Evolutionary conservation across 441 rosid species (phyloP).

Genomic region (Heliophila coronopifolia): DNA sequence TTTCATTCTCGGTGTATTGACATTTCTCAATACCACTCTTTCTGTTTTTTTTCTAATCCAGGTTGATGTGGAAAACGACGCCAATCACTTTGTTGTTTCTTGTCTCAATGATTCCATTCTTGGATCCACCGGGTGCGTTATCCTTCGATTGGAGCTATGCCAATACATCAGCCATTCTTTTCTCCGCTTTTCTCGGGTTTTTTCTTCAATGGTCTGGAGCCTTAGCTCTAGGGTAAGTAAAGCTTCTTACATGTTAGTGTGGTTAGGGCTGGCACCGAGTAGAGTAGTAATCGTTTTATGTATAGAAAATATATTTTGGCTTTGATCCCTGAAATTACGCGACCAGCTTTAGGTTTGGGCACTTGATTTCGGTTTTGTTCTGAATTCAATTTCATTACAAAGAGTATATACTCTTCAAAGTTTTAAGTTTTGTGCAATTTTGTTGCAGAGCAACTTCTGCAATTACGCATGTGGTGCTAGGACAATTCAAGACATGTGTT

Average conservation of each 20-base stretch:
- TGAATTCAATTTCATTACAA: too few species aligned
- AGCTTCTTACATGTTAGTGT: not conserved
- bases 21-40: not conserved
- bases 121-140: conserved; percentile 78
- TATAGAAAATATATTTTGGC: too few species aligned
- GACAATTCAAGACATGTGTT: conserved; percentile 73
- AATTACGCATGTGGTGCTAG: conserved; percentile 61
- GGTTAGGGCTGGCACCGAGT: too few species aligned
- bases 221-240: conserved; percentile 76
- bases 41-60: conserved; percentile 25
- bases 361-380: too few species aligned
- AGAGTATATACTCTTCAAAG: too few species aligned
- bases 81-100: conserved; percentile 77
- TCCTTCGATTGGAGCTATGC: conserved; percentile 57
- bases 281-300: too few species aligned
- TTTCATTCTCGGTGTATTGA: not conserved
- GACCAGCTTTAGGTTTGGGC: too few species aligned
- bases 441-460: conserved; percentile 72
- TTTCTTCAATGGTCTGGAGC: conserved; percentile 96
- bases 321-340: too few species aligned
- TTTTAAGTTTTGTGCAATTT: not conserved
- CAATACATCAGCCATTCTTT: conserved; percentile 50
- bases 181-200: conserved; percentile 79
- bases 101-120: conserved; percentile 61
- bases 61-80: conserved; percentile 96